These are phyloP conservation scores for Wickerhamiella vanderwaltii DNA, from an alignment of 805 yeast genomes.

Conservation along the genomic window DNA sequence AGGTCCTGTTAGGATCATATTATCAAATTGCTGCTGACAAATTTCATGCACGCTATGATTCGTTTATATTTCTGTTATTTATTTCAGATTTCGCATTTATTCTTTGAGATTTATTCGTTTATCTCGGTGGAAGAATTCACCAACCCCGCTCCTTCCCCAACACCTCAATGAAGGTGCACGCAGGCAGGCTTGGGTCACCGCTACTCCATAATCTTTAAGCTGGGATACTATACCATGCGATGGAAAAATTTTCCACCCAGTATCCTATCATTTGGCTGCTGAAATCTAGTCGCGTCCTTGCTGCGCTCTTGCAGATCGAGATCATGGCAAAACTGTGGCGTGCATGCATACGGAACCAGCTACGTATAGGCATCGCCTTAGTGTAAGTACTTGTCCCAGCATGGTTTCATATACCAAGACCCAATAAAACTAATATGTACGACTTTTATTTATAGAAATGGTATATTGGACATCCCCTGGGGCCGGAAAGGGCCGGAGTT, in stretches of 20 bases:
- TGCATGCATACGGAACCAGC: not conserved
- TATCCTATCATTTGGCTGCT: too few relatives aligned
- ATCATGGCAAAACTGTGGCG: constrained; percentile 9
- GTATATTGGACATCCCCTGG: too few relatives aligned
- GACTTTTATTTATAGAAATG: too few relatives aligned
- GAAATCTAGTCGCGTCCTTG: not conserved
- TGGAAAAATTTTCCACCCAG: not conserved
- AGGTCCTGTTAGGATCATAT: constrained; percentile 4
- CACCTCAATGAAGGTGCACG: constrained; percentile 3
- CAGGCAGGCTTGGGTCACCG: too few relatives aligned
- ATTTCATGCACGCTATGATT: not conserved
- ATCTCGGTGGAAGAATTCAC: too few relatives aligned
- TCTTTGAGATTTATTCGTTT: not conserved
- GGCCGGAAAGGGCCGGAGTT: too few relatives aligned
- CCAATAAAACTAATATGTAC: too few relatives aligned
- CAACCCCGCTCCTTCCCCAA: constrained; percentile 6
- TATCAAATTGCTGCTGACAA: constrained; percentile 12
- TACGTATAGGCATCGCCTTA: not conserved
- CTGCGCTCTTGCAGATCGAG: not conserved
- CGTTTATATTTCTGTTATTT: not conserved
- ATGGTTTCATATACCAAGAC: too few relatives aligned
- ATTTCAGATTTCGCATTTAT: not conserved
- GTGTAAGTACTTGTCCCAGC: too few relatives aligned
- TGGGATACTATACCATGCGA: not conserved
- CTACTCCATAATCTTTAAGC: too few relatives aligned